A percentile compares a stretch with the other conserved stretches of the same genome.
Conservation (phyloP, 2,329 filamentous ascomycete genomes). For the Diplodia sapinea region DNA sequence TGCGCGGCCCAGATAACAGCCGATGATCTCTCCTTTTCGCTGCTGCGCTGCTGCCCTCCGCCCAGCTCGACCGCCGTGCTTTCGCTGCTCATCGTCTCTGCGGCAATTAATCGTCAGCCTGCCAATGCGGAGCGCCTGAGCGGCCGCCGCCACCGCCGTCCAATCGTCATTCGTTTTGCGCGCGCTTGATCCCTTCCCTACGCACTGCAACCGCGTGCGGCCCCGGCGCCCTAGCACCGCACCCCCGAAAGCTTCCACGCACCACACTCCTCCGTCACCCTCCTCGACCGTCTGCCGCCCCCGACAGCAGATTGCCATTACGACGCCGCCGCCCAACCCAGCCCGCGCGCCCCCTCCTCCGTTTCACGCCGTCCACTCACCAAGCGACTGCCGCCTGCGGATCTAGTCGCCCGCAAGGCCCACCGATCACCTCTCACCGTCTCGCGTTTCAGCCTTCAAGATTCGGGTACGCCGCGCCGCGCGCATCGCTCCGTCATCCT, state of each 20-base stretch:
- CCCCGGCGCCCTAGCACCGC: conserved; percentile 29
- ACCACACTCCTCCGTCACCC: conserved; percentile 26
- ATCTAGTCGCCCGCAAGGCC: conserved; percentile 32
- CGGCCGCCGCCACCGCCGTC: conserved; percentile 7
- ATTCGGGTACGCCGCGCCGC: conserved; percentile 28
- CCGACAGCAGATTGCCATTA: conserved; percentile 31
- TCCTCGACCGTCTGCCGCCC: conserved; percentile 29
- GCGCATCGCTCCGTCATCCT: conserved; percentile 15
- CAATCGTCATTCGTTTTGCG: conserved; percentile 28
- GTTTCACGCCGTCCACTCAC: conserved; percentile 23
- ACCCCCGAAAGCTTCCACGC: conserved; percentile 30
- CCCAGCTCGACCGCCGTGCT: conserved; percentile 4
- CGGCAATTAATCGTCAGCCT: conserved; percentile 27
- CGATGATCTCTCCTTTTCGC: conserved; percentile 28
- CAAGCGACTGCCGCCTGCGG: conserved; percentile 33
- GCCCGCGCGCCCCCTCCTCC: conserved; percentile 29
- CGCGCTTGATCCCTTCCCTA: conserved; percentile 28
- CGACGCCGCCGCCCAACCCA: conserved; percentile 28
- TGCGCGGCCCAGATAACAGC: conserved; percentile 29
- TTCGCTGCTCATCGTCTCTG: conserved; percentile 14
- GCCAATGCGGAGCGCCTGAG: conserved; percentile 29
- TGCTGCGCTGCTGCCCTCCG: conserved; percentile 14
- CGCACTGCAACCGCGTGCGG: conserved; percentile 27
- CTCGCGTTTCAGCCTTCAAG: conserved; percentile 32
- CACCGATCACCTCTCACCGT: conserved; percentile 34